Evolutionary conservation across 306 rosid genomes (phyloP), one percentile per base, ranked within the genome.

Genomic region (Heteromeles arbutifolia): DNA sequence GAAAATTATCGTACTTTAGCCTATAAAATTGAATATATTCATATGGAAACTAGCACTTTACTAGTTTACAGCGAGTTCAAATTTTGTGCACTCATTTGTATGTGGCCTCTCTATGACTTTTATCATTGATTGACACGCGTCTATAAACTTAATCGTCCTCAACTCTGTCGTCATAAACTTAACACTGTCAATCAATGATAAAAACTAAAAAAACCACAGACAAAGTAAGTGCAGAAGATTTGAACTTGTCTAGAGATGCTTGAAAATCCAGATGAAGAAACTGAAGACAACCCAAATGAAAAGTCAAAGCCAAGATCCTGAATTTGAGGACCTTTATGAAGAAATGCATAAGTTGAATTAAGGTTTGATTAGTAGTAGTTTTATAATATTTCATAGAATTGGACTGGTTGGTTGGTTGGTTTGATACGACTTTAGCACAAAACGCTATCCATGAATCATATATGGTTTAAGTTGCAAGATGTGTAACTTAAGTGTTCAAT

Each of bases 281-380:
- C 56, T 64, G 48, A 58, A 65, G 79, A 75, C 76, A 80, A 24
- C 74, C 54, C 22, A 28, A 64, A 57, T 70, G 37, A 82, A 79
- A 76, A 82, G 86, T 85, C 86, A 79, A 85, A 63, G 34, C 77
- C 53, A 80, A 67, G 81, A 89, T 79, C 88, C 89, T 79, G 85
- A 83, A 87, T 75, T 82, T 81, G 79, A 81, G 93, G 89, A 61
- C 53, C 43, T 56, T 77, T 57, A 65, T 4, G 65, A 66, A 26
- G 82, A 78, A 28, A 48, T n/a, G 71, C n/a, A 18, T 74, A 56
- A 62, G 80, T 61, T 73, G 70, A 54, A 72, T 53, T 82, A 77
- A 75, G 63, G 28, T 45, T 65, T 48, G 37, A 37, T 41, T 34
- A 65, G 44, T 69, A 59, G 5, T 61, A 66, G 3, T 67, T 56